phyloP scores from a whole-genome alignment of 345 rosid genomes.

The Iberis pinnata region DNA sequence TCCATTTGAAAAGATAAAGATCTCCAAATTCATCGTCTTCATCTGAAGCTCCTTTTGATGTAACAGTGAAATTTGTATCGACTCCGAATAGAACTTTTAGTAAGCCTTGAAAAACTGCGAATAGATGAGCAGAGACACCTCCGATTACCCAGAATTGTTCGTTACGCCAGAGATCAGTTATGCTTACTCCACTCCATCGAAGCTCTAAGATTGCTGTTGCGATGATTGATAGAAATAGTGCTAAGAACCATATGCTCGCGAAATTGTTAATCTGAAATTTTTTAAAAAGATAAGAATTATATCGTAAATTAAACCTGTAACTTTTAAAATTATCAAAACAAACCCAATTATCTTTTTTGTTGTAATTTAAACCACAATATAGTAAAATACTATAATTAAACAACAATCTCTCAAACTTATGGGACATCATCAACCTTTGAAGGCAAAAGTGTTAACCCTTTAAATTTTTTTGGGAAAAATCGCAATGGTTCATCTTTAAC shows the following conservation, averaged over 20 bases:
- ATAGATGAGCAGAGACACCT: conserved; percentile 93
- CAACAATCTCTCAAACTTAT: too few relatives aligned
- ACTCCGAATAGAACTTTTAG: conserved; percentile 93
- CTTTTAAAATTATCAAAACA: too few relatives aligned
- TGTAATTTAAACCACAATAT: too few relatives aligned
- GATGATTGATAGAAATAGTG: conserved; percentile 80
- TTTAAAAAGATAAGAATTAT: not conserved
- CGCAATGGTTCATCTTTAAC: too few relatives aligned
- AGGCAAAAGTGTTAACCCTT: too few relatives aligned
- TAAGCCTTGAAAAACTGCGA: conserved; percentile 91
- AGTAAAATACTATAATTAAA: not conserved
- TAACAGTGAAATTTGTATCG: conserved; percentile 93
- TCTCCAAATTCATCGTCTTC: conserved; percentile 63
- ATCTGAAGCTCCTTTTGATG: conserved; percentile 72
- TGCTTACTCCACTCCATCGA: conserved; percentile 87
- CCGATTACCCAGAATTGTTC: conserved; percentile 99
- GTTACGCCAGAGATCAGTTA: conserved; percentile 87
- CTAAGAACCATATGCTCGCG: conserved; percentile 85
- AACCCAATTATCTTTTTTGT: too few relatives aligned
- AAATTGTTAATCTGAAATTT: conserved; percentile 76
- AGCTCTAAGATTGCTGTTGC: conserved; percentile 80
- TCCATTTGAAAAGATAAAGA: conserved; percentile 95
- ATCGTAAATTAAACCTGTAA: too few relatives aligned
- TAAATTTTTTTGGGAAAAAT: too few relatives aligned
- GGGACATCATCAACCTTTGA: too few relatives aligned